A percentile compares a stretch with the other conserved stretches of the same genome.
Evolutionary conservation across 139 green algal genomes (phyloP).

Genomic region (Choricystis sp.): DNA sequence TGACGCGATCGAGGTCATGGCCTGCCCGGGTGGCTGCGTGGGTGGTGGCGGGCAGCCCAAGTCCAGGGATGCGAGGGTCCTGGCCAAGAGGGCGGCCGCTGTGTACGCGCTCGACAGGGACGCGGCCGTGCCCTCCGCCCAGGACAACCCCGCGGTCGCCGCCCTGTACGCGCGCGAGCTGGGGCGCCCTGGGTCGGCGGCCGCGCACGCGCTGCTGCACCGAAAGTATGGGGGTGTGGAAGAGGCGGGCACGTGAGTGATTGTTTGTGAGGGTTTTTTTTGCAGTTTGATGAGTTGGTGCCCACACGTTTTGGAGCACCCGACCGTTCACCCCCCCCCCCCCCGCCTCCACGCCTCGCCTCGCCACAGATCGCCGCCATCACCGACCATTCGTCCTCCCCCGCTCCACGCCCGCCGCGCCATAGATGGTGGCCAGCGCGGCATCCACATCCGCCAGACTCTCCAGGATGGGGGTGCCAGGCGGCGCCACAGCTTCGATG

Average conservation of each 20-base stretch:
- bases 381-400: too few relatives aligned
- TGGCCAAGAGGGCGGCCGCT: constrained; percentile 31
- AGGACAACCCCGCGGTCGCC: constrained; percentile 18
- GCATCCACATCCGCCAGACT: constrained; percentile 7
- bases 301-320: too few relatives aligned
- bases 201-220: neutral
- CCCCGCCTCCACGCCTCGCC: too few relatives aligned
- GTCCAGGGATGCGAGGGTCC: constrained; percentile 30
- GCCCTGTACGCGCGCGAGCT: constrained; percentile 8
- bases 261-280: too few relatives aligned
- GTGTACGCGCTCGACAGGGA: constrained; percentile 18
- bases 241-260: neutral
- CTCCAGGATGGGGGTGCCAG: constrained; percentile 13
- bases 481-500: constrained; percentile 9
- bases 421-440: constrained; percentile 2
- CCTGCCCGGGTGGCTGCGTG: constrained; percentile 33
- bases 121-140: constrained; percentile 2
- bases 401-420: too few relatives aligned
- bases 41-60: constrained; percentile 47
- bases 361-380: too few relatives aligned
- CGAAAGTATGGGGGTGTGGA: neutral
- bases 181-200: neutral
- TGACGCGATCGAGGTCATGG: constrained; percentile 46
- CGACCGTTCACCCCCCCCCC: too few relatives aligned
- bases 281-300: too few relatives aligned